phyloP scores from a whole-genome alignment of 441 rosid genomes.

The Populus hybrid region DNA sequence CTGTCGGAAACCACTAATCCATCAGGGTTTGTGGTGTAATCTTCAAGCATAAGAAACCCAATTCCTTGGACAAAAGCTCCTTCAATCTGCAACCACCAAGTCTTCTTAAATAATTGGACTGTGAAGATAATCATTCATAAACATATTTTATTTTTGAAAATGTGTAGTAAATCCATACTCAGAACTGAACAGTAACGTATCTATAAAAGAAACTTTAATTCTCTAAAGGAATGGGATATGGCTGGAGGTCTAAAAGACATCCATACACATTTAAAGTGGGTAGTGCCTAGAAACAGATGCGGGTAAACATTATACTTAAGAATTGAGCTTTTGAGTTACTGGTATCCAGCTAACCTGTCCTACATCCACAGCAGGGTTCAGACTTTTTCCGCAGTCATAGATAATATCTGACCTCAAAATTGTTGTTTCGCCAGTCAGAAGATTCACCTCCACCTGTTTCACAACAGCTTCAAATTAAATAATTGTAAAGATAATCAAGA shows the following conservation, averaged over 20 bases:
- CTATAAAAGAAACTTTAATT: background rate
- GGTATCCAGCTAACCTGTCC: conserved; percentile 76
- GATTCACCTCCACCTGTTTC: conserved; percentile 76
- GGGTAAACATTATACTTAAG: background rate
- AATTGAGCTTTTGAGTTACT: background rate
- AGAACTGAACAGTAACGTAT: background rate
- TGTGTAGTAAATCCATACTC: background rate
- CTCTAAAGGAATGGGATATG: background rate
- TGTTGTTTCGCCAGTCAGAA: conserved; percentile 77
- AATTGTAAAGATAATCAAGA: background rate
- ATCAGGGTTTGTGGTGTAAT: conserved; percentile 60
- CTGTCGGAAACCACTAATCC: conserved; percentile 65
- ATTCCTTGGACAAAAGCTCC: conserved; percentile 97
- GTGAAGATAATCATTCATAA: background rate
- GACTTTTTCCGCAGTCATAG: conserved; percentile 93
- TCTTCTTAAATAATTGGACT: background rate
- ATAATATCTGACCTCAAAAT: conserved; percentile 67
- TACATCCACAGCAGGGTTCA: conserved; percentile 92
- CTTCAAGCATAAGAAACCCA: conserved; percentile 90
- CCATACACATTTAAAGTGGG: background rate
- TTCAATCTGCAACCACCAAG: conserved; percentile 60
- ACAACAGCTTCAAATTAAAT: conserved; percentile 1
- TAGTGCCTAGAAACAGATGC: background rate
- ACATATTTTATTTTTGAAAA: background rate
- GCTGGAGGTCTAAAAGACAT: background rate